These are phyloP conservation scores for Xylaria telfairii DNA, from an alignment of 495 filamentous ascomycete genomes.

Conservation along the genomic window DNA sequence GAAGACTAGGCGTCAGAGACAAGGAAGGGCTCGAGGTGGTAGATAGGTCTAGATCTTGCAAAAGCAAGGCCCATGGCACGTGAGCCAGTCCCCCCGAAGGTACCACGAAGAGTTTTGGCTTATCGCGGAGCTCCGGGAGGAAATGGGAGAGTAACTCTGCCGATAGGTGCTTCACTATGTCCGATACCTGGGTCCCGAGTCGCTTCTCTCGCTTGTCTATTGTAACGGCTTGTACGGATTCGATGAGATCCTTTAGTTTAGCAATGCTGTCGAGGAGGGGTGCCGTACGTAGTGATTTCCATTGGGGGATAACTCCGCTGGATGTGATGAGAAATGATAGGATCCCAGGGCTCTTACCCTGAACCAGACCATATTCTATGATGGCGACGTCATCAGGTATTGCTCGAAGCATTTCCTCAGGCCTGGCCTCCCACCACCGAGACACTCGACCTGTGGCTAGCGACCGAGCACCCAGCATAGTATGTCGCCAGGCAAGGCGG, in stretches of 20 bases:
- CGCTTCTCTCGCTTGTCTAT: conserved; percentile 3
- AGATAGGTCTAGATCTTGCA: conserved; percentile 5
- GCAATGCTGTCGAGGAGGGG: background rate
- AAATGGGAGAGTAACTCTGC: background rate
- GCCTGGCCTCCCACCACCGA: conserved; percentile 8
- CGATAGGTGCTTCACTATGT: conserved; percentile 1
- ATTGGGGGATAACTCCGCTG: background rate
- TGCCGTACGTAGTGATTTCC: conserved; percentile 3
- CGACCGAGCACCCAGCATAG: background rate
- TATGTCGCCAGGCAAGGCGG: conserved; percentile 7
- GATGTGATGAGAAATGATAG: conserved; percentile 19
- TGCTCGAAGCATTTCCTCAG: conserved; percentile 1
- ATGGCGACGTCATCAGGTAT: conserved; percentile 7
- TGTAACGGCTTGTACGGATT: background rate
- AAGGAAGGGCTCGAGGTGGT: background rate
- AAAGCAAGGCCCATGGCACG: conserved; percentile 22
- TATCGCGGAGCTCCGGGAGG: conserved; percentile 15
- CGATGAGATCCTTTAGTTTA: conserved; percentile 3
- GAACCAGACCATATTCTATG: conserved; percentile 13
- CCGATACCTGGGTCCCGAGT: conserved; percentile 9
- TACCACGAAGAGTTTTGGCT: conserved; percentile 4
- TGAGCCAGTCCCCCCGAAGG: conserved; percentile 22
- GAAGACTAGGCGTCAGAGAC: conserved; percentile 22
- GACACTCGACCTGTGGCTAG: background rate
- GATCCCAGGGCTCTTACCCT: conserved; percentile 7